Conservation (phyloP, 2,329 filamentous ascomycete genomes). For the Tympanopsis confertula region DNA sequence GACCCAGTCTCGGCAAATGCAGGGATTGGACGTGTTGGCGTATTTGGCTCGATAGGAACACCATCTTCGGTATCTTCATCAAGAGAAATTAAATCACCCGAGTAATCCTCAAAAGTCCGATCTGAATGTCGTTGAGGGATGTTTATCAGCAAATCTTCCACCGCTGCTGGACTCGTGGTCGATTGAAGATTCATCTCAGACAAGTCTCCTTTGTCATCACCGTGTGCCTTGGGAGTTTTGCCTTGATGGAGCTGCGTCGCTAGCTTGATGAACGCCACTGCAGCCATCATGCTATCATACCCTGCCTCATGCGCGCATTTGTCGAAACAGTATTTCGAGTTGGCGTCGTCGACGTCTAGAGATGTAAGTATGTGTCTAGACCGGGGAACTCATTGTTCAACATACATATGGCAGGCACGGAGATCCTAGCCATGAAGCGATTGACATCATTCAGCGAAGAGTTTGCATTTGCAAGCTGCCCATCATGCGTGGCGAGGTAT, state of each 20-base stretch:
- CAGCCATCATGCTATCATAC: background rate
- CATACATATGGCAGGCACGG: background rate
- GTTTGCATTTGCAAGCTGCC: background rate
- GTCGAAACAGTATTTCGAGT: background rate
- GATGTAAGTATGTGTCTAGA: background rate
- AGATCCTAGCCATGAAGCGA: background rate
- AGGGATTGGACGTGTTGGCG: too few species aligned
- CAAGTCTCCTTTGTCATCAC: too few species aligned
- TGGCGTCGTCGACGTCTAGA: background rate
- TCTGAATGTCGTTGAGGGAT: too few species aligned
- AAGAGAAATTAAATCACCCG: background rate
- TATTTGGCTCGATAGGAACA: background rate
- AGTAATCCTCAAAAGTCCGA: too few species aligned
- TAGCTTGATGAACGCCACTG: background rate
- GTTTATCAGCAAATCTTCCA: too few species aligned
- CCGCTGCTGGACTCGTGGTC: too few species aligned
- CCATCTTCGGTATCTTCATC: background rate
- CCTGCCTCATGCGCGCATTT: background rate
- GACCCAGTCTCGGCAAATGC: too few species aligned
- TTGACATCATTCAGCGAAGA: background rate
- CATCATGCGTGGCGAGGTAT: conserved; percentile 29
- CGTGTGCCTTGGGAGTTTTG: too few species aligned
- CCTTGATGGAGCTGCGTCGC: background rate
- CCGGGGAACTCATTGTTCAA: background rate
- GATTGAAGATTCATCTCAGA: too few species aligned